Base-by-base conservation (phyloP, 257 asterid species). In the Salvia splendens region DNA sequence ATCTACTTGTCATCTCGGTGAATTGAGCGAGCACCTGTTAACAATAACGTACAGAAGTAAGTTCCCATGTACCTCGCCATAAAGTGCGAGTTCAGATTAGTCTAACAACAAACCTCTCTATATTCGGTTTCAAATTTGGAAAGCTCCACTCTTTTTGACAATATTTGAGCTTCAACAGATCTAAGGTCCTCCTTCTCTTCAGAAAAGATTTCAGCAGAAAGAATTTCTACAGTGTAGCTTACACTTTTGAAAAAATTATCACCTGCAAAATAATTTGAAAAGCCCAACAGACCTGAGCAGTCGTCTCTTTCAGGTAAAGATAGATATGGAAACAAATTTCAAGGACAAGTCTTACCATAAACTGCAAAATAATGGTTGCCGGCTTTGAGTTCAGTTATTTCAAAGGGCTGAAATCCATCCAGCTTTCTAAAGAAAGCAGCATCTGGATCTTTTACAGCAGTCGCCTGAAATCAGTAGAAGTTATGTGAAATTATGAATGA, bases 361-460 rank as follows among this genome's bases (percentile, higher is more conserved):
- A 94, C 91, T 64, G 93, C 96, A 82, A 94, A 94, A 56, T 82
- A 83, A 71, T 91, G 98, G 74, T 85, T 82, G 68, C 96, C 98
- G 17, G 96, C 86, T 81, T 91, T 91, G 64, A 91, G 78, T 72
- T 91, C 98, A 65, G 78, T 83, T 73, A 94, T 69, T 86, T 94
- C 99, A 76, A 96, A 94, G 5, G 96, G 99, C 84, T 85, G 96
- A 85, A 94, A 94, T 51, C 95, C 96, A 77, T 91, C 98, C 62
- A 94, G 75, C 75, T 91, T 94, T 81, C 87, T 91, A 76, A 94
- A 94, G 84, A 94, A 91, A 36, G 96, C 95, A 14, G 98, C 80
- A 70, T 94, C 99, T 17, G 91, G 96, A 68, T 94, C 99, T 83
- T 94, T 94, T 48, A 71, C 82, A 33, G 89, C 81, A 63, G 86